Base-by-base conservation (phyloP, 345 rosid species). In the Cardamine chenopodiifolia region DNA sequence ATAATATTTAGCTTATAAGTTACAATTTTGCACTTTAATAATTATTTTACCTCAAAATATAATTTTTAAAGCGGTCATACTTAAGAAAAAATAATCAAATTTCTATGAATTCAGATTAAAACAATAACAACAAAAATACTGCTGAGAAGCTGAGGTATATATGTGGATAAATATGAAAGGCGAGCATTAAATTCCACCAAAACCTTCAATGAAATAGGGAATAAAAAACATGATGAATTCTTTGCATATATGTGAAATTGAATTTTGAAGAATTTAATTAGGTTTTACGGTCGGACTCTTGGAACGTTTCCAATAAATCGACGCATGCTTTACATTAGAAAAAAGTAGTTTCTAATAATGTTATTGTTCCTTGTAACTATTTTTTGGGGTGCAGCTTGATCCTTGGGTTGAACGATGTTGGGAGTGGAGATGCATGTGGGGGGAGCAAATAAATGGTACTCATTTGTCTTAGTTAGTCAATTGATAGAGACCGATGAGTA, bases 401-500 rank as follows among this genome's bases (percentile, higher is more conserved):
- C 70, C 70, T 44, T 34, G 12, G 18, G 58, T 32, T 22, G 71
- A 73, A 73, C 26, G 23, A 44, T n/a, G 1, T 17, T 26, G 44
- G 45, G 48, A 11, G 20, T 40, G 70, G 2, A 44, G 40, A 63
- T 65, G 50, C 72, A 57, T 26, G 66, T 56, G 45, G 50, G 66
- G 40, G 2, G 12, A 55, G 78, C 66, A 65, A 57, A 73, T 66
- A 56, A 50, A 45, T 73, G 65, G 72, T 45, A 56, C 40, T 15
- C 60, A 35, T 66, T 34, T 4, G 39, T 56, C 49, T 44, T n/a
- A 55, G n/a, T 15, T 20, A 54, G 28, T 73, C 77, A 64, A 9
- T 14, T 25, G 34, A 44, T 12, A 45, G 66, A 74, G 72, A 57
- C 78, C 72, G 59, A 57, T 8, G 29, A 66, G 29, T 59, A 66